Evolutionary conservation across 805 yeast genomes (phyloP), one percentile per base, ranked within the genome.

Genomic region (Saccharomycopsis schoenii): DNA sequence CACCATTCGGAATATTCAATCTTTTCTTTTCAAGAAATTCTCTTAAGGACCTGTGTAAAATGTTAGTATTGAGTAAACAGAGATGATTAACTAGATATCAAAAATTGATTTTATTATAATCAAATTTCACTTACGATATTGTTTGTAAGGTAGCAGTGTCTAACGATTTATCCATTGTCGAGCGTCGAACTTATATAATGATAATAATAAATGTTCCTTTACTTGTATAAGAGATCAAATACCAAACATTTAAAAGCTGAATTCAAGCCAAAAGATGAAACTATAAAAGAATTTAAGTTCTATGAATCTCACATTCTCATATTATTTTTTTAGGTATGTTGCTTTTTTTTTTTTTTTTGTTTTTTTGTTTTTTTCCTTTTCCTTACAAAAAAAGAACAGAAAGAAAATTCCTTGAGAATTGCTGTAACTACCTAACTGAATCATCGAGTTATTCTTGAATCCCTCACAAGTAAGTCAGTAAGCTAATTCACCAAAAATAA

Each of bases 141-240:
- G 58, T 40, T 21, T 56, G 58, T 40, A 56, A 19, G 11, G 58
- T 56, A 10, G 50, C 58, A 15, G 51, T 56, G 15, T 56, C 58
- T 39, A 47, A 41, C n/a, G 50, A 8, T 25, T 15, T 36, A 19
- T 57, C 66, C 1, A 79, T 77, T 50, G 39, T n/a, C n/a, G n/a
- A n/a, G n/a, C n/a, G n/a, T n/a, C n/a, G n/a, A n/a, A n/a, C n/a
- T n/a, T n/a, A n/a, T n/a, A 29, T 29, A 29, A 29, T 29, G 3
- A 29, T 29, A 29, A 29, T 29, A 29, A 29, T 29, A 29, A 29
- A 29, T 29, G 34, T 29, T 29, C 3, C 6, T 4, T 6, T 3
- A 6, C 34, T 29, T 29, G 34, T 29, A 29, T 29, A 29, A 29
- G 34, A 29, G 34, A 37, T 37, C 41, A 37, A 37, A 2, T 5